Evolutionary conservation across 441 rosid species (phyloP).

Genomic region (Lepidium campestre): DNA sequence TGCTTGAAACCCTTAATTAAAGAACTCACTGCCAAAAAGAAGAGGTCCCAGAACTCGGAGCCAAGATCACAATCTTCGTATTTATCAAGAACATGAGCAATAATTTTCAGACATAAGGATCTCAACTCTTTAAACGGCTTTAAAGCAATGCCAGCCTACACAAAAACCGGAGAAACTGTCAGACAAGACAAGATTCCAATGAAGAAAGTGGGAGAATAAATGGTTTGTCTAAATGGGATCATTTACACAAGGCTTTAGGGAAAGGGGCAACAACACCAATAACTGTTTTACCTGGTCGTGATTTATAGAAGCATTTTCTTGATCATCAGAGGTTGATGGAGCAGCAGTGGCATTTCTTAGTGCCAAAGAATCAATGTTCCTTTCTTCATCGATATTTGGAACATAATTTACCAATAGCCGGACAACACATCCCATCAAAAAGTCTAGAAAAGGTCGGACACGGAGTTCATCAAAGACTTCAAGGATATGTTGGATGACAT

Average conservation of each 20-base stretch:
- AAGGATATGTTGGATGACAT: slow-evolving; percentile 78
- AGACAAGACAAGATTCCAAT: background rate
- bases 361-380: slow-evolving; percentile 31
- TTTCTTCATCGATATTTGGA: slow-evolving; percentile 39
- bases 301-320: slow-evolving; percentile 28
- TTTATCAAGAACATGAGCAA: slow-evolving; percentile 70
- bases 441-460: slow-evolving; percentile 68
- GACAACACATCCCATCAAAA: slow-evolving; percentile 82
- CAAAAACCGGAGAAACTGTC: background rate
- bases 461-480: slow-evolving; percentile 76
- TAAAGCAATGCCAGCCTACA: slow-evolving; percentile 50
- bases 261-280: slow-evolving; percentile 1
- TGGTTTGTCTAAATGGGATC: background rate
- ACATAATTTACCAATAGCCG: slow-evolving; percentile 61
- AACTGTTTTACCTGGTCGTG: slow-evolving; percentile 41
- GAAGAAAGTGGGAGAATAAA: background rate
- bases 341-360: slow-evolving; percentile 12
- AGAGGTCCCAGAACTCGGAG: slow-evolving; percentile 75
- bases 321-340: slow-evolving; percentile 26
- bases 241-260: background rate
- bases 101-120: slow-evolving; percentile 73
- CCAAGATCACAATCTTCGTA: slow-evolving; percentile 80
- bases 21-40: slow-evolving; percentile 71
- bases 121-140: slow-evolving; percentile 82
- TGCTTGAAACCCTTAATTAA: slow-evolving; percentile 75